Percentiles rank a stretch among this genome's conserved stretches.
phyloP scores from a whole-genome alignment of 2,329 filamentous ascomycete species.

The Epichloe amarillans region DNA sequence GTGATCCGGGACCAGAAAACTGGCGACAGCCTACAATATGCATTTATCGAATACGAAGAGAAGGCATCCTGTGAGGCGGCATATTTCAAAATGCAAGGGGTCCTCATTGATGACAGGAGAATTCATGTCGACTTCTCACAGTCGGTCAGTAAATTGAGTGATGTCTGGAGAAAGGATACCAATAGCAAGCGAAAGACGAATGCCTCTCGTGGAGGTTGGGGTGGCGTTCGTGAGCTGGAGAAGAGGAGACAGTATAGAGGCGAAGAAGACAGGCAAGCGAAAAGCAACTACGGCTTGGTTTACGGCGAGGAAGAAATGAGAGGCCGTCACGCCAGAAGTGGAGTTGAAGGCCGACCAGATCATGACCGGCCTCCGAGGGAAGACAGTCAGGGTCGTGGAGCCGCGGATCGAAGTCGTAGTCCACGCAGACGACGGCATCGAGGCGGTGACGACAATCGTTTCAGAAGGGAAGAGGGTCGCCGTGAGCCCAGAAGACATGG shows the following conservation, averaged over 20 bases:
- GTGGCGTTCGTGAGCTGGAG: conserved; percentile 76
- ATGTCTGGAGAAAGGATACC: conserved; percentile 75
- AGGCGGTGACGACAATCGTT: conserved; percentile 3
- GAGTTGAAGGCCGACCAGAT: conserved; percentile 12
- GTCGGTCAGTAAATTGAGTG: conserved; percentile 76
- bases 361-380: conserved; percentile 10
- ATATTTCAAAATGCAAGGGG: conserved; percentile 98
- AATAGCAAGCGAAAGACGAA: conserved; percentile 61
- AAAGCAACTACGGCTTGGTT: conserved; percentile 60
- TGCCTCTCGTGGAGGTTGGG: conserved; percentile 61
- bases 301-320: conserved; percentile 62
- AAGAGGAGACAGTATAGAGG: conserved; percentile 81
- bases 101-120: conserved; percentile 89
- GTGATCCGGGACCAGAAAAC: conserved; percentile 90
- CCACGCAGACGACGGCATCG: conserved; percentile 20
- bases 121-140: conserved; percentile 99
- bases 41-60: conserved; percentile 92
- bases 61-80: conserved; percentile 88
- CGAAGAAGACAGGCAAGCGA: conserved; percentile 34
- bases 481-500: conserved; percentile 13
- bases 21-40: conserved; percentile 90
- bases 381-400: neutral
- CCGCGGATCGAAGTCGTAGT: conserved; percentile 25
- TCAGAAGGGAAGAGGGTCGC: conserved; percentile 15
- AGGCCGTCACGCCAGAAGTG: conserved; percentile 31